Evolutionary conservation across 2,329 filamentous ascomycete species (phyloP), one percentile per base, ranked within the genome.

Genomic region (Aspergillus ochraceus): DNA sequence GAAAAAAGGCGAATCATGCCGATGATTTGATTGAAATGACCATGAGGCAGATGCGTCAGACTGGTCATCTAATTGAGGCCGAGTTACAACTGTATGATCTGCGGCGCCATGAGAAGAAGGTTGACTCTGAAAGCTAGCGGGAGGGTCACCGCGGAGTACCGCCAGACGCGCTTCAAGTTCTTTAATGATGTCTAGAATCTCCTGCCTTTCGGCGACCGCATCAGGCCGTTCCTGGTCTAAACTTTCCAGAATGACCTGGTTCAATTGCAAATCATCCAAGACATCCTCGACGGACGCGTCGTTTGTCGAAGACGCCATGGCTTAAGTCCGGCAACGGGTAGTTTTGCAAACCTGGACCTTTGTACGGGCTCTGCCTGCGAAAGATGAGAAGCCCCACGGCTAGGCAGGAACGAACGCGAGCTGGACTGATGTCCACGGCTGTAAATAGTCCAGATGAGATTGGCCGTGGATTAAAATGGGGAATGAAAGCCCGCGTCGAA

Each of bases 191-290:
- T 67, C 62, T 17, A 65, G 19, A n/a, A 71, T 66, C 30, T 76
- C 73, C 45, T 66, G 59, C 24, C 59, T 68, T 32, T 69, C 66
- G 49, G 63, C 68, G 30, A 60, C n/a, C 2, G 66, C 70, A 52
- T 64, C 62, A 2, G 72, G 70, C 17, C 66, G 65, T 42, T 64
- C 60, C 30, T 68, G 64, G 5, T 69, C 55, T 39, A 75, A 62
- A 42, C 73, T 74, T 46, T 71, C 60, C 5, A 73, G 58, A 36
- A 76, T 71, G 24, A 69, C 68, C 51, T 68, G 61, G 22, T 75
- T 65, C 2, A 74, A 56, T 20, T 75, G 64, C n/a, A 75, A 56
- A 20, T 76, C 73, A 17, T 75, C 74, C 26, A 68, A 20, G 30
- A 75, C 24, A 14, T 70, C 68, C 59, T 68, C 68, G 22, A 67